Evolutionary conservation across 163 green algal species (phyloP).

Genomic region (Scenedesmus sp.): DNA sequence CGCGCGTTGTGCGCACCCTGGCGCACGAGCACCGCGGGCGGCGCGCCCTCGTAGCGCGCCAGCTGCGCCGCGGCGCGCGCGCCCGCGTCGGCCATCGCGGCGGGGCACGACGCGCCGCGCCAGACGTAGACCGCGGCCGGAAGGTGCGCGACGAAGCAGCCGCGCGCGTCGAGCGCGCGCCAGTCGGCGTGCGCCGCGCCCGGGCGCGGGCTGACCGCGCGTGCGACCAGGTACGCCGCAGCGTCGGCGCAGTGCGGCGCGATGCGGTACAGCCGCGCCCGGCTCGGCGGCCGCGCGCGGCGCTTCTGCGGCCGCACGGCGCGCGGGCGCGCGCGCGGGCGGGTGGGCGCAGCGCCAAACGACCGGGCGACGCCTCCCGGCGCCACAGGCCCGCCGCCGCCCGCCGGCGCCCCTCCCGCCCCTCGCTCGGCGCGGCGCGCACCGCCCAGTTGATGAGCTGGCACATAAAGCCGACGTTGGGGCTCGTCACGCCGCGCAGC

Average conservation of each 20-base stretch:
- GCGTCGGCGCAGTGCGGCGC: constrained; percentile 78
- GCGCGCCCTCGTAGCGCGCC: constrained; percentile 58
- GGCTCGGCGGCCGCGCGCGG: constrained; percentile 21
- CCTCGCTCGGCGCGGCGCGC: neutral
- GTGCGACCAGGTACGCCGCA: constrained; percentile 79
- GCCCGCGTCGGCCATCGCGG: constrained; percentile 46
- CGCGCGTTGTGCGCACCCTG: constrained; percentile 27
- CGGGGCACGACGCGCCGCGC: constrained; percentile 32
- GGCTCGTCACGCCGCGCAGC: constrained; percentile 85
- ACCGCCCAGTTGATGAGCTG: constrained; percentile 63
- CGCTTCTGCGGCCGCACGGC: constrained; percentile 62
- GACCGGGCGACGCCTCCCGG: too few species aligned
- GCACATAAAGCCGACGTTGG: constrained; percentile 88
- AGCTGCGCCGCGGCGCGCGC: constrained; percentile 54
- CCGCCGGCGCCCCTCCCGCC: too few species aligned
- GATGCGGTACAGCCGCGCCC: constrained; percentile 75
- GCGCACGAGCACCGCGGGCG: neutral
- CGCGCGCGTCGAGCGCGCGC: constrained; percentile 72
- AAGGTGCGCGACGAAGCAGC: constrained; percentile 46
- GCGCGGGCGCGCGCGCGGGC: too few species aligned
- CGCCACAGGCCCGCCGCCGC: too few species aligned
- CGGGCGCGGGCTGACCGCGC: constrained; percentile 52
- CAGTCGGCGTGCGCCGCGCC: constrained; percentile 54
- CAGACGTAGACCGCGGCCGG: constrained; percentile 30
- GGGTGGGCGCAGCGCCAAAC: too few species aligned